Percentiles rank a stretch among this genome's conserved stretches.
Conservation (phyloP, 2,329 filamentous ascomycete species). For the Sporothrix dimorphospora region DNA sequence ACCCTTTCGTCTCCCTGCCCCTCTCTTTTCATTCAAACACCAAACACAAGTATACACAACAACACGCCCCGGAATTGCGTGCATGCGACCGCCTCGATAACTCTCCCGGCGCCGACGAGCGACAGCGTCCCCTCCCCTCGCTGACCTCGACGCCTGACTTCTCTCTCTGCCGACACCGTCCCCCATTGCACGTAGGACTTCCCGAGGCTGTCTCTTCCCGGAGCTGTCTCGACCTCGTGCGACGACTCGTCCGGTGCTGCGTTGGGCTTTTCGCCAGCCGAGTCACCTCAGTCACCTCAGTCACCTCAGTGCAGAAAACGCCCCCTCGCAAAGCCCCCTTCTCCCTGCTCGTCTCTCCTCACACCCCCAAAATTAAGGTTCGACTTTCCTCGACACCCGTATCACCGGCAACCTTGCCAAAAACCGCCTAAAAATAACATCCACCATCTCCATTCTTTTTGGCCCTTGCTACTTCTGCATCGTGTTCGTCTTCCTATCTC, state of each 20-base stretch:
- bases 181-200: not conserved
- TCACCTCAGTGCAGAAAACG: not conserved
- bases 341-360: conserved; percentile 14
- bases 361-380: conserved; percentile 27
- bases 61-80: conserved; percentile 9
- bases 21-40: not conserved
- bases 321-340: conserved; percentile 8
- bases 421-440: conserved; percentile 28
- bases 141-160: not conserved
- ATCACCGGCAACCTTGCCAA: conserved; percentile 29
- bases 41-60: not conserved
- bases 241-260: conserved; percentile 4
- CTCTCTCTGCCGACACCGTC: not conserved
- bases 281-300: conserved; percentile 17
- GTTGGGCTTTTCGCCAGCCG: conserved; percentile 11
- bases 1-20: not conserved
- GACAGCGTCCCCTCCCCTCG: not conserved
- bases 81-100: conserved; percentile 25
- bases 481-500: conserved; percentile 15
- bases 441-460: conserved; percentile 9
- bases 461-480: conserved; percentile 9
- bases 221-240: conserved; percentile 20
- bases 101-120: conserved; percentile 22
- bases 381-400: conserved; percentile 25
- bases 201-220: conserved; percentile 17